phyloP scores from a whole-genome alignment of 2,329 filamentous ascomycete genomes.

The Colletotrichum noveboracense region DNA sequence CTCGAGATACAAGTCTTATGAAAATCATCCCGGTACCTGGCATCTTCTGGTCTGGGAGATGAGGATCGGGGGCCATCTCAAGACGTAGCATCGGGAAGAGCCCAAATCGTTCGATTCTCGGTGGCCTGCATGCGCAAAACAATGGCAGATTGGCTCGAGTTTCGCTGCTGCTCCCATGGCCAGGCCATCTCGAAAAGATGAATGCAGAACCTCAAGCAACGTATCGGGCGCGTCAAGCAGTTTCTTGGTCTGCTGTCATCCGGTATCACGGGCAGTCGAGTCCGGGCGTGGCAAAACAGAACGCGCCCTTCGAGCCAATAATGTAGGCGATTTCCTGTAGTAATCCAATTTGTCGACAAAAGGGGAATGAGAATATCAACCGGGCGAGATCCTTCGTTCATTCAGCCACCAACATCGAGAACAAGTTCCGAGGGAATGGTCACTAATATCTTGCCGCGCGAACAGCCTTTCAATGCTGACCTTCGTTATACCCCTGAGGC shows the following conservation, averaged over 20 bases:
- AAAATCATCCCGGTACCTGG: background rate
- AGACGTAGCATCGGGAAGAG: background rate
- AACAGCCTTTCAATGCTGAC: background rate
- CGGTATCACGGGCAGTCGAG: background rate
- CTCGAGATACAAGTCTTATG: background rate
- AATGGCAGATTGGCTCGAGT: background rate
- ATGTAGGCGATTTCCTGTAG: background rate
- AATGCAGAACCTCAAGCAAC: background rate
- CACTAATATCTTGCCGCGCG: background rate
- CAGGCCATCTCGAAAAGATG: background rate
- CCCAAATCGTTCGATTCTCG: background rate
- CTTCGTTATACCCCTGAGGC: background rate
- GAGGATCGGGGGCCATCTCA: background rate
- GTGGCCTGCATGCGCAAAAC: background rate
- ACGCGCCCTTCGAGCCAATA: background rate
- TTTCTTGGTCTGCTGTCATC: background rate
- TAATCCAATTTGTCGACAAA: background rate
- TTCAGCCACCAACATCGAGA: background rate
- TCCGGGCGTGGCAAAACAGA: background rate
- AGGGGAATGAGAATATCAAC: background rate
- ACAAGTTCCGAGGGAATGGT: background rate
- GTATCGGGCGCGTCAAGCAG: background rate
- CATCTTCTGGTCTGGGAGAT: background rate
- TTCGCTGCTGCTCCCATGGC: background rate
- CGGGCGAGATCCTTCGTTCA: background rate